Evolutionary conservation across 192 early-diverging fungal species (phyloP).

Genomic region (Coemansia sp.): DNA sequence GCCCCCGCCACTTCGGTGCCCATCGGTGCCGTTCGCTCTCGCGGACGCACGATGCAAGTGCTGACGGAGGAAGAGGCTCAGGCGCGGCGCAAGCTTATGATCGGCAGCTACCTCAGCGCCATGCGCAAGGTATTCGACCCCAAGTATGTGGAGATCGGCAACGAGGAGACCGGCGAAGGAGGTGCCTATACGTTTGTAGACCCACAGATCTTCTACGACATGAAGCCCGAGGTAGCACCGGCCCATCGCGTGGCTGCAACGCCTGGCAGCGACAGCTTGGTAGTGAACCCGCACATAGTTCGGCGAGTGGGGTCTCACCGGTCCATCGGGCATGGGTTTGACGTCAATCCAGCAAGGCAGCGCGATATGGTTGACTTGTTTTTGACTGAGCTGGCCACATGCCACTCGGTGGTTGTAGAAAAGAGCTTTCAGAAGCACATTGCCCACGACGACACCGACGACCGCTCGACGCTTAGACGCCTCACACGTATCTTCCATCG

Average conservation of each 20-base stretch:
- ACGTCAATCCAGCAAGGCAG: constrained; percentile 65
- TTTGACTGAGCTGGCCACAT: constrained; percentile 83
- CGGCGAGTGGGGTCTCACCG: constrained; percentile 43
- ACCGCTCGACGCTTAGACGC: constrained; percentile 36
- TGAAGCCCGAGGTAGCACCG: constrained; percentile 56
- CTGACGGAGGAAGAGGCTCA: constrained; percentile 31
- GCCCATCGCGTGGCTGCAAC: constrained; percentile 3
- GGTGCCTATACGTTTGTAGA: constrained; percentile 81
- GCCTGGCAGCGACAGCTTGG: constrained; percentile 15
- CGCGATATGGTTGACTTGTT: constrained; percentile 58
- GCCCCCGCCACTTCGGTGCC: constrained; percentile 13
- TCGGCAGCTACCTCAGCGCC: constrained; percentile 56
- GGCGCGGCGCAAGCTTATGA: constrained; percentile 46
- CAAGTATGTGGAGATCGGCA: constrained; percentile 61
- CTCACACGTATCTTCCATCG: constrained; percentile 29
- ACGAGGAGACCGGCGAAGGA: constrained; percentile 50
- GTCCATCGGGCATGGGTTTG: constrained; percentile 38
- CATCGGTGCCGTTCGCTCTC: constrained; percentile 23
- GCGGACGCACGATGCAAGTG: constrained; percentile 31
- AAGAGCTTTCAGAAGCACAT: constrained; percentile 52
- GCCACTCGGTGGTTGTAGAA: constrained; percentile 94
- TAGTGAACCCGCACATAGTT: constrained; percentile 9
- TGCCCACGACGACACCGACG: constrained; percentile 36
- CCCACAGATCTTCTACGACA: constrained; percentile 68
- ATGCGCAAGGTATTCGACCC: constrained; percentile 69